Evolutionary conservation across 2,329 filamentous ascomycete species (phyloP), one percentile per base, ranked within the genome.

Genomic region (Phaeosphaeriaceae sp.): DNA sequence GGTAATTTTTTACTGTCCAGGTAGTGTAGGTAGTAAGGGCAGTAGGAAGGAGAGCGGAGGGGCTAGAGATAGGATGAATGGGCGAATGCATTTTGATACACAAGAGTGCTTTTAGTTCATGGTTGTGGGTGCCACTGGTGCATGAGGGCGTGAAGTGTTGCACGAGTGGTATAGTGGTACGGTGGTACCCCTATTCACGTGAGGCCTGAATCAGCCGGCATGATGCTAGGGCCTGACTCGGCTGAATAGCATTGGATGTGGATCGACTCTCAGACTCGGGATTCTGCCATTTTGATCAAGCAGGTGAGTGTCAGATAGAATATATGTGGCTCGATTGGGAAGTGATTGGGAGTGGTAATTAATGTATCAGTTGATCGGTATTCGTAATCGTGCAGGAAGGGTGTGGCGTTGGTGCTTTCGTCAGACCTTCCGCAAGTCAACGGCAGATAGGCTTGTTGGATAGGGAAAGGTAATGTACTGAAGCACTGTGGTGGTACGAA

Each of bases 131-230:
- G 28, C 56, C 54, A 54, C n/a, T 49, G 54, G 60, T 42, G 42
- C 29, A 49, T 50, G 45, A 39, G 29, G 46, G 28, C 38, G 39
- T 57, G 26, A 17, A 39, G 35, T 16, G 20, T 6, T 44, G 7
- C 23, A 26, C 23, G 11, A 26, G 23, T 11, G 13, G n/a, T n/a
- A n/a, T n/a, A n/a, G n/a, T n/a, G n/a, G n/a, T n/a, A n/a, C n/a
- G n/a, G n/a, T n/a, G n/a, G 35, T 28, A 26, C 43, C 64, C 61
- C 59, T 64, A 68, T 70, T 66, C 64, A 67, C 63, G 65, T 67
- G 66, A 60, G 37, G 38, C 54, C 41, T 57, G 50, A 60, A 44
- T 59, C 51, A 56, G 56, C 56, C 51, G 58, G 53, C 54, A 56
- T 44, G 50, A 57, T 54, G 54, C 60, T 60, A 55, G 58, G 50